A percentile compares a stretch with the other conserved stretches of the same genome.
phyloP scores from a whole-genome alignment of 192 early-diverging fungal genomes.

The Geosiphon pyriformis region DNA sequence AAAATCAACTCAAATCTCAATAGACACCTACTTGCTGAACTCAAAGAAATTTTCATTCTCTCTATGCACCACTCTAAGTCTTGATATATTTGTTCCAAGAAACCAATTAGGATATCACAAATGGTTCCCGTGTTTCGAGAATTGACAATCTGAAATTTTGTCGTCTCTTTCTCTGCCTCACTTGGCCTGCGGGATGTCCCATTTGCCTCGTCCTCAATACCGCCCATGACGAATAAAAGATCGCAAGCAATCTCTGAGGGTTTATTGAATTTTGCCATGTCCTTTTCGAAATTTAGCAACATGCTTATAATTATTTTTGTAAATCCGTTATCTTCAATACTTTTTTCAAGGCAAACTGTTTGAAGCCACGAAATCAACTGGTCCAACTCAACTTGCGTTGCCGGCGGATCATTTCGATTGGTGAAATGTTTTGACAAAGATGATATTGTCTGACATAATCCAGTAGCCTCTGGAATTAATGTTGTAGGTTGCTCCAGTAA shows the following conservation, averaged over 20 bases:
- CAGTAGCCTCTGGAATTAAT: conserved; percentile 41
- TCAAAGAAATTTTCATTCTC: conserved; percentile 30
- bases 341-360: conserved; percentile 34
- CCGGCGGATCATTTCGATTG: not conserved
- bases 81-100: conserved; percentile 40
- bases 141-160: conserved; percentile 41
- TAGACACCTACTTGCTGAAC: conserved; percentile 21
- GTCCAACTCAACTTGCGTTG: conserved; percentile 22
- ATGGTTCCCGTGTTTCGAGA: conserved; percentile 29
- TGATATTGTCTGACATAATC: conserved; percentile 34
- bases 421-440: conserved; percentile 33
- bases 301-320: conserved; percentile 37
- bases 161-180: conserved; percentile 10
- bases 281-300: conserved; percentile 34
- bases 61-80: conserved; percentile 46
- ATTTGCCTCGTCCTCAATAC: conserved; percentile 27
- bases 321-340: conserved; percentile 36
- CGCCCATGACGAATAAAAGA: conserved; percentile 20
- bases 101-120: conserved; percentile 35
- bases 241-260: conserved; percentile 31
- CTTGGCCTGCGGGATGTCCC: not conserved
- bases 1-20: no score
- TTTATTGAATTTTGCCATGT: conserved; percentile 28
- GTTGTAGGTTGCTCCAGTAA: conserved; percentile 38
- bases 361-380: conserved; percentile 39